These are phyloP conservation scores for Hypoxylon trugodes DNA, from an alignment of 495 filamentous ascomycete species.

Conservation along the genomic window DNA sequence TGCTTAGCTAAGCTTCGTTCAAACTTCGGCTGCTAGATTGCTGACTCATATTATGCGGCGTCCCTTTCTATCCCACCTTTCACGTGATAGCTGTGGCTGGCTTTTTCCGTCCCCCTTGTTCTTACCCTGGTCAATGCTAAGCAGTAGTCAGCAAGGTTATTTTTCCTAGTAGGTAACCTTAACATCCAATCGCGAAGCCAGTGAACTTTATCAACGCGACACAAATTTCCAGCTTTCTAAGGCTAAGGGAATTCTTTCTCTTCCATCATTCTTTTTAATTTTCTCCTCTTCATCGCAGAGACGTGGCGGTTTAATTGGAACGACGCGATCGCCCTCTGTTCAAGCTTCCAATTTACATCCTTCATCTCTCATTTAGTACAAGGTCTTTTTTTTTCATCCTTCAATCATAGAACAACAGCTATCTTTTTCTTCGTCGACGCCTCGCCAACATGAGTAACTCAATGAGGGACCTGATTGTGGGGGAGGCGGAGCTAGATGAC, in stretches of 20 bases:
- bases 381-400: neutral
- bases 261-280: neutral
- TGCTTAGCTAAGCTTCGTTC: too few relatives aligned
- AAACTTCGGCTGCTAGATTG: too few relatives aligned
- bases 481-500: slow-evolving; percentile 89
- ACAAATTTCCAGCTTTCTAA: slow-evolving; percentile 25
- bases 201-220: slow-evolving; percentile 14
- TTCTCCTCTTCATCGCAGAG: too few relatives aligned
- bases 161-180: neutral
- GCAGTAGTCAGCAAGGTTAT: neutral
- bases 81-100: neutral
- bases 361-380: neutral
- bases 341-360: too few relatives aligned
- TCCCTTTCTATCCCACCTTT: too few relatives aligned
- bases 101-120: neutral
- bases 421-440: neutral
- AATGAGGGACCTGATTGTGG: slow-evolving; percentile 78
- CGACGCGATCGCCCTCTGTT: too few relatives aligned
- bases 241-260: slow-evolving; percentile 8
- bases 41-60: too few relatives aligned
- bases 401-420: neutral
- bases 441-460: slow-evolving; percentile 66
- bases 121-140: neutral
- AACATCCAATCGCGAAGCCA: slow-evolving; percentile 32
- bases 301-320: too few relatives aligned